Conservation (phyloP, 2,329 filamentous ascomycete genomes). For the Diaporthe velutina region DNA sequence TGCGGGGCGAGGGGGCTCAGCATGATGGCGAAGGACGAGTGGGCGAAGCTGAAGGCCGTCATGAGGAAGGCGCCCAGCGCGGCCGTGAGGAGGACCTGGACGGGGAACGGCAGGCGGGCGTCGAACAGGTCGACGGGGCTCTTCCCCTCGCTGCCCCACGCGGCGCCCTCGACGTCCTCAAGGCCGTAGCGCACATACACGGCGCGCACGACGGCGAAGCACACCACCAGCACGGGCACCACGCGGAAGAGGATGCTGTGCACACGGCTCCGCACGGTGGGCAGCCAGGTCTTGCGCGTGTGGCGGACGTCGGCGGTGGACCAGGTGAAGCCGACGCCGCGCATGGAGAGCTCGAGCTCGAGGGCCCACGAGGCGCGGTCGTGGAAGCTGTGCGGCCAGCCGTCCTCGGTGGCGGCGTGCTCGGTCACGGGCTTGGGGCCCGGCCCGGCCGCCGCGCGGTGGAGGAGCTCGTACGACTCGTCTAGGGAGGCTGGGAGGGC, state of each 20-base stretch:
- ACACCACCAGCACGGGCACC: slow-evolving; percentile 50
- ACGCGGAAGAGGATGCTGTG: slow-evolving; percentile 56
- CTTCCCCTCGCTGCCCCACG: neutral
- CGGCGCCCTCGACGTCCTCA: slow-evolving; percentile 7
- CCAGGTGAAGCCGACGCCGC: slow-evolving; percentile 59
- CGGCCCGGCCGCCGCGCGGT: slow-evolving; percentile 43
- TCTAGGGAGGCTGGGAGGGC: neutral
- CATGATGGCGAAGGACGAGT: slow-evolving; percentile 55
- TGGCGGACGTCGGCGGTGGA: slow-evolving; percentile 58
- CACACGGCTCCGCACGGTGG: slow-evolving; percentile 52
- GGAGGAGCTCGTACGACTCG: slow-evolving; percentile 40
- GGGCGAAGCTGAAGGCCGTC: slow-evolving; percentile 56
- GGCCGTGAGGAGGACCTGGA: slow-evolving; percentile 53
- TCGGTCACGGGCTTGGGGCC: slow-evolving; percentile 50
- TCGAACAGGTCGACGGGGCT: slow-evolving; percentile 49
- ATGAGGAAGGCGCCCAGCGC: slow-evolving; percentile 57
- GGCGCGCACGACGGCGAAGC: slow-evolving; percentile 50
- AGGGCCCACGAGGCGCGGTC: slow-evolving; percentile 58
- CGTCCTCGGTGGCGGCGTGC: slow-evolving; percentile 53
- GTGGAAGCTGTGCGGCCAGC: slow-evolving; percentile 52
- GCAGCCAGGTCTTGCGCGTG: slow-evolving; percentile 57
- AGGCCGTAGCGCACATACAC: slow-evolving; percentile 47
- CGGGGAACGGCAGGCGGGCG: slow-evolving; percentile 45
- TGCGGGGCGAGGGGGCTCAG: slow-evolving; percentile 54
- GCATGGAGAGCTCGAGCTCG: slow-evolving; percentile 58